phyloP scores from a whole-genome alignment of 768 basidiomycete genomes.

The Rubroboletus pulcherrimus region DNA sequence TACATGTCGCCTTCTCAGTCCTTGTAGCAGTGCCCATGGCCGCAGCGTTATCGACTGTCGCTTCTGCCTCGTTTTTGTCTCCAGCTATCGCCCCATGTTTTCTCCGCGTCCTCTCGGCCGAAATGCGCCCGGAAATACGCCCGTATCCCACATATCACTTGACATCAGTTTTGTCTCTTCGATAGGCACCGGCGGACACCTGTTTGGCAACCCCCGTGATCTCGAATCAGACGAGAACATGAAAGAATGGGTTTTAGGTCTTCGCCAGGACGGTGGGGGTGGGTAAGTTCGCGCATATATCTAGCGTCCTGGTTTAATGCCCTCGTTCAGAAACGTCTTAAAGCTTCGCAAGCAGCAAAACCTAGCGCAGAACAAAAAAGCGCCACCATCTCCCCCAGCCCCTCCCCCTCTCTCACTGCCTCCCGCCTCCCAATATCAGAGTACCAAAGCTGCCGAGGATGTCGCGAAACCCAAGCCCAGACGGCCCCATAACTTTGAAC shows the following conservation, averaged over 20 bases:
- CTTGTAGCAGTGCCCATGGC: constrained; percentile 19
- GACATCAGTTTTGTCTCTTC: constrained; percentile 44
- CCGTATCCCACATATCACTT: constrained; percentile 44
- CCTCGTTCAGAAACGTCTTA: constrained; percentile 37
- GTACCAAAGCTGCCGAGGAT: background rate
- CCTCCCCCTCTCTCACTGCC: constrained; percentile 1
- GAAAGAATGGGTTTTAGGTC: constrained; percentile 51
- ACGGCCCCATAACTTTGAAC: constrained; percentile 9
- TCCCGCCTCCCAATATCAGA: background rate
- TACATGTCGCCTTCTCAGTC: constrained; percentile 1
- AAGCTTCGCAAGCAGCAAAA: constrained; percentile 42
- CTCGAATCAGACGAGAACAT: constrained; percentile 42
- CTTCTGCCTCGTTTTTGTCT: constrained; percentile 46
- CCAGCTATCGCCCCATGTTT: constrained; percentile 48
- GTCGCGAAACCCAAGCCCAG: constrained; percentile 3
- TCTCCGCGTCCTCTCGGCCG: constrained; percentile 46
- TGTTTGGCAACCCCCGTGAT: constrained; percentile 49
- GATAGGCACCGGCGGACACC: constrained; percentile 39
- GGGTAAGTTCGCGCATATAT: constrained; percentile 43
- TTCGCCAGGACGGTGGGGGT: constrained; percentile 53
- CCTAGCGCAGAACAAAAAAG: constrained; percentile 2
- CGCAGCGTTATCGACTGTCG: constrained; percentile 43
- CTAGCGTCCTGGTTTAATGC: background rate
- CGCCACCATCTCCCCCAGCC: constrained; percentile 3
- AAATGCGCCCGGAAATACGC: constrained; percentile 37